Evolutionary conservation across 129 eudicot genomes (phyloP), one percentile per base, ranked within the genome.

Genomic region (Tagetes erecta): DNA sequence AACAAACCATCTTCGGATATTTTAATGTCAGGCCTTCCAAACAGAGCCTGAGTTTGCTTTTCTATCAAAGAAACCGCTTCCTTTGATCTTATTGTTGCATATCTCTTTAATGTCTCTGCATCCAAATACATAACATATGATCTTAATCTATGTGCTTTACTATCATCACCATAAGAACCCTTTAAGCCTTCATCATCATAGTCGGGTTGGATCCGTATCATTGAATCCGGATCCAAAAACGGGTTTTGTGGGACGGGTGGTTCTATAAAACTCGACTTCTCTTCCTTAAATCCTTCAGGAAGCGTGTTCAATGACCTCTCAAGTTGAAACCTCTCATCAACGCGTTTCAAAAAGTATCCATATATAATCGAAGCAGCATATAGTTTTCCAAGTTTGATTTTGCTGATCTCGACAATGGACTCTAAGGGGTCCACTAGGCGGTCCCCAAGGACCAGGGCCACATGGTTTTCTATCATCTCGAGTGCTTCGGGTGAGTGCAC

Each of bases 321-420:
- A 3, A 95, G 94, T 81, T 95, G 99, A 75, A 86, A 95, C 68
- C 99, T 86, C 71, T 88, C 88, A 47, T 95, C 99, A 3, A 95
- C 99, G 39, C 99, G 82, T 77, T 80, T 88, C 57, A 95, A 83
- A 79, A 95, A 95, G 72, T 95, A 95, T 3, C 99, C 99, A 6
- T 95, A 95, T 94, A 91, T 95, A 42, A 91, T 87, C 5, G 99
- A 91, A 31, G 99, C 99, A 20, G 99, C 99, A 70, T 95, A 95
- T 6, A 95, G 80, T 71, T 95, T 95, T n/a, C 99, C 97, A 13
- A 95, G 96, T 78, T 95, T 95, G 20, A 95, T 78, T 77, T 95
- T 95, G 78, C 92, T 95, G 64, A 95, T 88, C 78, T 95, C 90
- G 8, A 95, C 80, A 8, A 84, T 47, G 37, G 82, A 76, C 47